These are phyloP conservation scores for Linnemannia exigua DNA, from an alignment of 192 early-diverging fungal species.

Conservation along the genomic window DNA sequence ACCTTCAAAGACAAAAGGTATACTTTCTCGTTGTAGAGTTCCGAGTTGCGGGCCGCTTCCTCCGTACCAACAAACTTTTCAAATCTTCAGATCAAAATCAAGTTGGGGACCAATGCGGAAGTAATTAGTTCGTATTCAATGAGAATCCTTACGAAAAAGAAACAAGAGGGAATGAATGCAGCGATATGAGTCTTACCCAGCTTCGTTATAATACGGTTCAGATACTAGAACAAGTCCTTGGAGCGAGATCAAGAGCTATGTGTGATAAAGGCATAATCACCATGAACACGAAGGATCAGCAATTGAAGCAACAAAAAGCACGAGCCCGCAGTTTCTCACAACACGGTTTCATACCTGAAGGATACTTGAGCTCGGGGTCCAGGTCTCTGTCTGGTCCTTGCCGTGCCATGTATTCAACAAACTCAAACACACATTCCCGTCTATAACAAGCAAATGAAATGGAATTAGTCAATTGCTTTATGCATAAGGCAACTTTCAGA, in stretches of 20 bases:
- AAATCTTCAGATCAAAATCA: constrained; percentile 38
- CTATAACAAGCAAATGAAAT: constrained; percentile 16
- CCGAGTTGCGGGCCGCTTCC: constrained; percentile 62
- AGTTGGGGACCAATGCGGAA: no score
- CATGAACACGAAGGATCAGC: not conserved
- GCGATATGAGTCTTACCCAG: constrained; percentile 60
- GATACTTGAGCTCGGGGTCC: constrained; percentile 63
- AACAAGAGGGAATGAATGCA: not conserved
- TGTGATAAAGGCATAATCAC: not conserved
- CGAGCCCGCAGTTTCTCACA: not conserved
- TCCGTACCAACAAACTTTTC: constrained; percentile 66
- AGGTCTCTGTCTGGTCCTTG: constrained; percentile 63
- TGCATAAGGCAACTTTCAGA: no score
- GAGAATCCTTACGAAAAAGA: not conserved
- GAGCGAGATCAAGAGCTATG: constrained; percentile 64
- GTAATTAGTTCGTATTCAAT: not conserved
- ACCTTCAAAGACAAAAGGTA: constrained; percentile 63
- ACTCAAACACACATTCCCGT: constrained; percentile 72
- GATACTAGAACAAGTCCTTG: constrained; percentile 69
- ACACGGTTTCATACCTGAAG: constrained; percentile 54
- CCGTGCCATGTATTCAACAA: constrained; percentile 73
- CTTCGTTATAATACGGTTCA: constrained; percentile 72
- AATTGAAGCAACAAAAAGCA: not conserved
- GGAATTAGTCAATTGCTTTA: not conserved
- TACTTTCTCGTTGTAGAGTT: constrained; percentile 72